phyloP scores from a whole-genome alignment of 164 flowering plant genomes.

The Buxus sempervirens region DNA sequence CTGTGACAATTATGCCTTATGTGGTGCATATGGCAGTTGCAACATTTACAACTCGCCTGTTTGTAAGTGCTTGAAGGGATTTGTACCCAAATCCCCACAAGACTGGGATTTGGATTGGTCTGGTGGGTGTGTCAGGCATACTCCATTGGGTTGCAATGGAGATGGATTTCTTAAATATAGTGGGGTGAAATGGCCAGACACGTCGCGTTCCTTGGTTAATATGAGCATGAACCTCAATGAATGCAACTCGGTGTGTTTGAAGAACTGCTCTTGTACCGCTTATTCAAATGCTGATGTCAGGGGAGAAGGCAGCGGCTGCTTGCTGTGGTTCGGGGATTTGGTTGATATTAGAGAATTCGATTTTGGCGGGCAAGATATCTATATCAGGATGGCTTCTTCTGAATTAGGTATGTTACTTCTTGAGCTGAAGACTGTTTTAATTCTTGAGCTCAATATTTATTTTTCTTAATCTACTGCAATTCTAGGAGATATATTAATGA shows the following conservation, averaged over 20 bases:
- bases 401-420: conserved; percentile 20
- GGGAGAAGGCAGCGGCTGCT: conserved; percentile 36
- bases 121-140: conserved; percentile 18
- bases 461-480: too few relatives aligned
- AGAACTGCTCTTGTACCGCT: conserved; percentile 29
- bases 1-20: conserved; percentile 37
- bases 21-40: conserved; percentile 44
- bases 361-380: conserved; percentile 27
- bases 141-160: conserved; percentile 16
- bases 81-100: conserved; percentile 25
- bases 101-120: conserved; percentile 31
- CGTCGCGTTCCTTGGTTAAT: conserved; percentile 14
- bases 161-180: conserved; percentile 28
- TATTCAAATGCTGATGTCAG: conserved; percentile 11
- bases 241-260: conserved; percentile 30
- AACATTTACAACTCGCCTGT: conserved; percentile 31
- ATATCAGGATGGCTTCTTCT: conserved; percentile 25
- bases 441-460: too few relatives aligned
- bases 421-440: too few relatives aligned
- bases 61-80: conserved; percentile 41
- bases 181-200: conserved; percentile 37
- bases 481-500: too few relatives aligned
- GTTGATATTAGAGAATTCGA: conserved; percentile 29
- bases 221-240: conserved; percentile 10
- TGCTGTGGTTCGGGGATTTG: conserved; percentile 34